phyloP scores from a whole-genome alignment of 164 flowering plant species.

The Paratinospora sagittata region DNA sequence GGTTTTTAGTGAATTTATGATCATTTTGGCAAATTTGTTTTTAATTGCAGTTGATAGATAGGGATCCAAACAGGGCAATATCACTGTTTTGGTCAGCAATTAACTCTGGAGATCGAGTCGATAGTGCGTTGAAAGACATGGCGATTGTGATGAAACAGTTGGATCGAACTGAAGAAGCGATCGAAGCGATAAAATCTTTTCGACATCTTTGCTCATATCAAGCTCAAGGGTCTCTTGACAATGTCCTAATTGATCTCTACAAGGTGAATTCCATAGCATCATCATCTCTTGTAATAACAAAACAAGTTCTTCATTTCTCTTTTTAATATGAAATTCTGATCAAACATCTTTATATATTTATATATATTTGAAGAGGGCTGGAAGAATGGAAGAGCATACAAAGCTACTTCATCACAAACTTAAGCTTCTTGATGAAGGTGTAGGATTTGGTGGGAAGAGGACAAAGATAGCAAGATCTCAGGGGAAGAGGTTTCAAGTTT shows the following conservation, averaged over 20 bases:
- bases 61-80: slow-evolving; percentile 62
- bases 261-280: slow-evolving; percentile 49
- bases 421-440: slow-evolving; percentile 56
- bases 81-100: slow-evolving; percentile 82
- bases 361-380: slow-evolving; percentile 49
- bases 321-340: background rate
- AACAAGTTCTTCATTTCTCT: too few species aligned
- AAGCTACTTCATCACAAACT: slow-evolving; percentile 58
- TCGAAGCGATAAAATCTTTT: slow-evolving; percentile 5
- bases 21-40: background rate
- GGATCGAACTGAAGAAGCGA: slow-evolving; percentile 59
- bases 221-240: slow-evolving; percentile 52
- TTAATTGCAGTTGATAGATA: slow-evolving; percentile 58
- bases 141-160: slow-evolving; percentile 48
- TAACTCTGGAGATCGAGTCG: slow-evolving; percentile 68
- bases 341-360: too few species aligned
- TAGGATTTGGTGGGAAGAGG: slow-evolving; percentile 48
- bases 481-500: slow-evolving; percentile 62
- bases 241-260: slow-evolving; percentile 76
- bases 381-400: slow-evolving; percentile 66
- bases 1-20: background rate
- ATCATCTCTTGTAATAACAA: too few species aligned
- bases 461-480: slow-evolving; percentile 65
- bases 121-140: slow-evolving; percentile 3
- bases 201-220: slow-evolving; percentile 4